Evolutionary conservation across 1,139 yeast species (phyloP).

Genomic region (Sugiyamaella xylanicola): DNA sequence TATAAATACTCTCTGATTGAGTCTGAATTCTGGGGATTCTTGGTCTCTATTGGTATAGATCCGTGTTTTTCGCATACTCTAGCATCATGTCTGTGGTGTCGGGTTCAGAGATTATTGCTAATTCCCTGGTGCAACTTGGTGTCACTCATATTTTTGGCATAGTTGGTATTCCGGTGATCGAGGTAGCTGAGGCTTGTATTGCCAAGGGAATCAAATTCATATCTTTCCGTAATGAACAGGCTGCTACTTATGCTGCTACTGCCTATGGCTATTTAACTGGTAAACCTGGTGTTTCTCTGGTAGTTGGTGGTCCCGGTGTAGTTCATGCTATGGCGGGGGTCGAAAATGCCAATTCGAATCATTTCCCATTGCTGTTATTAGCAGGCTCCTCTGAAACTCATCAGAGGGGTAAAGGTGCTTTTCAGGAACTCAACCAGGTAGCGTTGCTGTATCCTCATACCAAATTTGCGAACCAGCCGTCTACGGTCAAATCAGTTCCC

Average conservation of each 20-base stretch:
- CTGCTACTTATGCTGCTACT: constrained; percentile 72
- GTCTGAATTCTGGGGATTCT: too few relatives aligned
- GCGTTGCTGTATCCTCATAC: constrained; percentile 49
- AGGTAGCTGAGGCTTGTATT: constrained; percentile 57
- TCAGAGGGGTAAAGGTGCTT: constrained; percentile 58
- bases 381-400: constrained; percentile 60
- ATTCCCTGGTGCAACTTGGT: constrained; percentile 50
- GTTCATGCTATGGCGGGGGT: constrained; percentile 66
- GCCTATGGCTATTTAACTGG: constrained; percentile 64
- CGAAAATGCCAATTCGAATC: constrained; percentile 58
- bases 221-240: constrained; percentile 65
- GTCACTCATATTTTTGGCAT: constrained; percentile 61
- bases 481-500: constrained; percentile 44
- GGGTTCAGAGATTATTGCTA: constrained; percentile 52
- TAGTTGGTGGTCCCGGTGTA: constrained; percentile 73
- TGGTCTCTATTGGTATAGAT: too few relatives aligned
- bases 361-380: constrained; percentile 61
- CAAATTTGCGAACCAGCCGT: constrained; percentile 55
- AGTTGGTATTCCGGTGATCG: constrained; percentile 72
- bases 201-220: constrained; percentile 55
- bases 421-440: constrained; percentile 67
- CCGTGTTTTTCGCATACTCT: neutral
- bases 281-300: constrained; percentile 62
- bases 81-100: constrained; percentile 13
- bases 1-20: too few relatives aligned